These are phyloP conservation scores for Colletotrichum cereale DNA, from an alignment of 2,329 filamentous ascomycete species.

Conservation along the genomic window DNA sequence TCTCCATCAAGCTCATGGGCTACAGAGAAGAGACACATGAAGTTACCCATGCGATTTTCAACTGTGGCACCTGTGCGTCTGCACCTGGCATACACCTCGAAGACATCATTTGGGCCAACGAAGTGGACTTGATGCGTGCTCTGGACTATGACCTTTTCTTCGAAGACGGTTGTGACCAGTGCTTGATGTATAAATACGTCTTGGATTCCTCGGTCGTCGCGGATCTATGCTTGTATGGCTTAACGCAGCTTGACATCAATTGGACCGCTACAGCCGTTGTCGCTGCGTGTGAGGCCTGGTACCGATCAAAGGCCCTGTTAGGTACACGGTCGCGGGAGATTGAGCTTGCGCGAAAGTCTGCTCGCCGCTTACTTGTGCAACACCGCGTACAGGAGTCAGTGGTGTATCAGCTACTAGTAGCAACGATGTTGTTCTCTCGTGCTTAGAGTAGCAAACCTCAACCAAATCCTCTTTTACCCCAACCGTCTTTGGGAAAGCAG, in stretches of 20 bases:
- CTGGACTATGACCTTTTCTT: not conserved
- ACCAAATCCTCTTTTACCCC: not conserved
- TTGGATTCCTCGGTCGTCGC: not conserved
- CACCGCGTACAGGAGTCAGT: not conserved
- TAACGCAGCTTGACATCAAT: not conserved
- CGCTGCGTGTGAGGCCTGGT: not conserved
- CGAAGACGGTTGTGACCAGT: not conserved
- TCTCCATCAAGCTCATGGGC: not conserved
- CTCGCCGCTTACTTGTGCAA: not conserved
- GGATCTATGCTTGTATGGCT: conserved; percentile 1
- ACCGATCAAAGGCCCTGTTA: not conserved
- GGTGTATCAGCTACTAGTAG: not conserved
- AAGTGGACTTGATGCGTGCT: not conserved
- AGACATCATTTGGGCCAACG: not conserved
- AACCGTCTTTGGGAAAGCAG: not conserved
- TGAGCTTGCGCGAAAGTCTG: not conserved
- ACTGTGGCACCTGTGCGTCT: not conserved
- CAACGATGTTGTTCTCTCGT: not conserved
- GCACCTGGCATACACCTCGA: not conserved
- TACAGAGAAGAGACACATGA: not conserved
- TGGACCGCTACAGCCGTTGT: conserved; percentile 3
- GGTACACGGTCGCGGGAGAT: not conserved
- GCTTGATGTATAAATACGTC: not conserved
- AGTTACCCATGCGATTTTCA: not conserved
- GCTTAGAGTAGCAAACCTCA: not conserved